Evolutionary conservation across 106 monocot species (phyloP).

Genomic region (Allium cepa): DNA sequence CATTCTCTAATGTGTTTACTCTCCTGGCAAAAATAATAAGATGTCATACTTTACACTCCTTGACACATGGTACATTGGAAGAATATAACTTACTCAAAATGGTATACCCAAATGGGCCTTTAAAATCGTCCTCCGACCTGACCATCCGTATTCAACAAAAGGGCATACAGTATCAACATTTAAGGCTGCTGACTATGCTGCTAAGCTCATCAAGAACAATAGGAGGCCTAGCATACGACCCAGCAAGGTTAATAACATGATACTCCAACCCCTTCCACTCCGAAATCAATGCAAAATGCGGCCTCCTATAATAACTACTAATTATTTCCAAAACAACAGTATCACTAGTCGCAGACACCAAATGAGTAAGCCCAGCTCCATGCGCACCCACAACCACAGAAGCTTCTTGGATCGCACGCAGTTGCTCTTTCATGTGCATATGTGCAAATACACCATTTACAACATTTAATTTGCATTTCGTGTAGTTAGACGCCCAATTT

Average conservation of each 20-base stretch:
- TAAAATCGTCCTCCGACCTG: no score
- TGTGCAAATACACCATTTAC: slow-evolving; percentile 90
- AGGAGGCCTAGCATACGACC: slow-evolving; percentile 51
- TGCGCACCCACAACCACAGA: slow-evolving; percentile 91
- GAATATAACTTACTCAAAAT: no score
- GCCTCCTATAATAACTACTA: slow-evolving; percentile 74
- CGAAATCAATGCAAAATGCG: slow-evolving; percentile 86
- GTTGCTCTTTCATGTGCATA: slow-evolving; percentile 81
- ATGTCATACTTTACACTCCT: no score
- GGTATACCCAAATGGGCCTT: no score
- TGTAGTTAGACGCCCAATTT: slow-evolving; percentile 47
- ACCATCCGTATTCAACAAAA: no score
- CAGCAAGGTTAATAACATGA: slow-evolving; percentile 77
- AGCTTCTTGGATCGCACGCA: slow-evolving; percentile 61
- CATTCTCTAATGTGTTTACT: no score
- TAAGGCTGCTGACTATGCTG: slow-evolving; percentile 51
- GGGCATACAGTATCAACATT: slow-evolving; percentile 28
- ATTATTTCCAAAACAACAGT: slow-evolving; percentile 81
- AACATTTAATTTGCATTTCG: slow-evolving; percentile 60
- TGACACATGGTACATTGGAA: no score
- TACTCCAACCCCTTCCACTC: slow-evolving; percentile 86
- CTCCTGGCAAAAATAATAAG: no score
- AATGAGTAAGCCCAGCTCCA: slow-evolving; percentile 89
- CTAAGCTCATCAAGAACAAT: slow-evolving; percentile 55
- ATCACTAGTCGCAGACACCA: slow-evolving; percentile 49